These are phyloP conservation scores for Naegleria lovaniensis DNA, from an alignment of 208 protist species.

Conservation along the genomic window DNA sequence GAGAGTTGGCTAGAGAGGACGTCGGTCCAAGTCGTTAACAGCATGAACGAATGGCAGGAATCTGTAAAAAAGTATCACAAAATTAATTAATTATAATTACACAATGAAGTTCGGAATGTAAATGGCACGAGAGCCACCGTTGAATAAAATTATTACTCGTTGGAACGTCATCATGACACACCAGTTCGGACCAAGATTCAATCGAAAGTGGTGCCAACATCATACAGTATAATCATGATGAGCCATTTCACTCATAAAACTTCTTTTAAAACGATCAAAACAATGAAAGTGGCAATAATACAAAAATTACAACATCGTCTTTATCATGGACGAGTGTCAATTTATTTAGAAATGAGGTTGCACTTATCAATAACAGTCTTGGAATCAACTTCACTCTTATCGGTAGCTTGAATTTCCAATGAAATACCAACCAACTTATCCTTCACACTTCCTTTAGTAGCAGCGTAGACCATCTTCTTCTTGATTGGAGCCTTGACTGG, in stretches of 20 bases:
- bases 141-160: no score
- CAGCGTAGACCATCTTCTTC: conserved; percentile 45
- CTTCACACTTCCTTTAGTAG: conserved; percentile 37
- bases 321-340: not conserved
- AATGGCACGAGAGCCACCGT: no score
- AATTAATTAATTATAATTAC: not conserved
- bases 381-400: conserved; percentile 29
- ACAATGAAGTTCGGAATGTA: no score
- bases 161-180: no score
- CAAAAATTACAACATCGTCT: no score
- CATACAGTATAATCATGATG: no score
- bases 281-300: no score
- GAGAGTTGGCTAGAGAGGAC: not conserved
- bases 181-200: no score
- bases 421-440: conserved; percentile 46
- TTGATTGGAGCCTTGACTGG: conserved; percentile 39
- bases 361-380: conserved; percentile 23
- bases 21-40: not conserved
- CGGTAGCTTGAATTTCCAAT: conserved; percentile 57
- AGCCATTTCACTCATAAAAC: no score
- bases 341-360: not conserved
- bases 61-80: not conserved
- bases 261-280: no score
- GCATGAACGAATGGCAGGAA: not conserved
- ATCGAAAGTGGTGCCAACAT: no score